Evolutionary conservation across 2,329 filamentous ascomycete genomes (phyloP).

Genomic region (Neopestalotiopsis sp.): DNA sequence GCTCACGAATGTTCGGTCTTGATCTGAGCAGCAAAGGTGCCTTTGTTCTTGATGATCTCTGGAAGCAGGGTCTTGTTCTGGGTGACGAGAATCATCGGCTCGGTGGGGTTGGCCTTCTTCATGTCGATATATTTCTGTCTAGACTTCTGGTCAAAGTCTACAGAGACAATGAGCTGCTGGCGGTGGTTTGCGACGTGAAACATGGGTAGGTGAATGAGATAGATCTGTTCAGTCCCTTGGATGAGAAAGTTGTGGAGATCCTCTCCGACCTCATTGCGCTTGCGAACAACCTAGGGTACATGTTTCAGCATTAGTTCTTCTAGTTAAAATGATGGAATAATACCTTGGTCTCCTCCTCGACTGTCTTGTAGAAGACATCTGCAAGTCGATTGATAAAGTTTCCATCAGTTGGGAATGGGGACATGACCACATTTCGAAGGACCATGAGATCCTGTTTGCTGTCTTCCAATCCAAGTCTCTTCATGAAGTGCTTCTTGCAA

Average conservation of each 20-base stretch:
- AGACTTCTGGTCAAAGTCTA: slow-evolving; percentile 29
- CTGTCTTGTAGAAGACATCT: slow-evolving; percentile 35
- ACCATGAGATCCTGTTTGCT: slow-evolving; percentile 47
- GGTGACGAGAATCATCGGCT: slow-evolving; percentile 35
- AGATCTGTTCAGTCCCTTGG: slow-evolving; percentile 39
- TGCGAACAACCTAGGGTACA: slow-evolving; percentile 32
- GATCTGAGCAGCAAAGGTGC: slow-evolving; percentile 34
- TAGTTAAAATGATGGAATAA: background rate
- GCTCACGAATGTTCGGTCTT: slow-evolving; percentile 37
- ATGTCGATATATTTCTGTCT: slow-evolving; percentile 30
- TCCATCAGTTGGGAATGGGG: slow-evolving; percentile 45
- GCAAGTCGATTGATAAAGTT: slow-evolving; percentile 46
- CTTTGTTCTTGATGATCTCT: slow-evolving; percentile 28
- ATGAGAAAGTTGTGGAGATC: slow-evolving; percentile 44
- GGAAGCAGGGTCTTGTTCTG: slow-evolving; percentile 31
- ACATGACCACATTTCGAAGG: slow-evolving; percentile 55
- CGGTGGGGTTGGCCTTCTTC: slow-evolving; percentile 31
- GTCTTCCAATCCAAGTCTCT: slow-evolving; percentile 41
- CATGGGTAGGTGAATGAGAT: slow-evolving; percentile 42
- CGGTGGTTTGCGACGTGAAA: slow-evolving; percentile 48
- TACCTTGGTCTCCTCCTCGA: slow-evolving; percentile 35
- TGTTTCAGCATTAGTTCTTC: background rate
- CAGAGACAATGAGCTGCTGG: slow-evolving; percentile 43
- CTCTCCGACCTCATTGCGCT: slow-evolving; percentile 41
- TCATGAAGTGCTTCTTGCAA: slow-evolving; percentile 47